phyloP scores from a whole-genome alignment of 176 grass and related monocot genomes.

The Microstegium vimineum region DNA sequence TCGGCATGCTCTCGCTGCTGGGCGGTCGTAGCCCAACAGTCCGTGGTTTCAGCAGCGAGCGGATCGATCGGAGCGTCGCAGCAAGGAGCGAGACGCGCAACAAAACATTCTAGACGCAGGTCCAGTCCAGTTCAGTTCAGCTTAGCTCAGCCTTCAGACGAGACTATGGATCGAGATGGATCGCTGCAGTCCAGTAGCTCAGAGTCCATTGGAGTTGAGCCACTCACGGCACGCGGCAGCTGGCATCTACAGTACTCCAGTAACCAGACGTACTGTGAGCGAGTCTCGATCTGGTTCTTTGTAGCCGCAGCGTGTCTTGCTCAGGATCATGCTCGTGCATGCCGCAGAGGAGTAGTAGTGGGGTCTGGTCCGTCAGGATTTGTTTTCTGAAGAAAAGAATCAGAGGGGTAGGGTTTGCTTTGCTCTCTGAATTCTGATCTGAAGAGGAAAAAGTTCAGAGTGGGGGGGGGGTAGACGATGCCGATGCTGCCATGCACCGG shows the following conservation, averaged over 20 bases:
- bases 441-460: background rate
- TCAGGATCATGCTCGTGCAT: background rate
- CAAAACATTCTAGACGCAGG: slow-evolving; percentile 28
- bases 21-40: background rate
- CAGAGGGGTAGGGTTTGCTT: background rate
- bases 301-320: background rate
- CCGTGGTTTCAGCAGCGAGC: background rate
- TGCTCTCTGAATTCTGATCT: background rate
- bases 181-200: background rate
- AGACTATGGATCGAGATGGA: background rate
- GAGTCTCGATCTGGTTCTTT: background rate
- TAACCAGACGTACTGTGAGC: too few relatives aligned
- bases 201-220: background rate
- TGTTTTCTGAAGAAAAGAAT: background rate
- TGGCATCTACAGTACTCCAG: too few relatives aligned
- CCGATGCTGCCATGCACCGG: too few relatives aligned
- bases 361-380: background rate
- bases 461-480: background rate
- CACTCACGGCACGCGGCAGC: background rate
- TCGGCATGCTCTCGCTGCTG: background rate
- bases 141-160: background rate
- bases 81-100: background rate
- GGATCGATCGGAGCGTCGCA: background rate
- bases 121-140: background rate
- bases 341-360: background rate